A percentile compares a stretch with the other conserved stretches of the same genome.
phyloP scores from a whole-genome alignment of 208 protist species.

The Trypanosoma mega region DNA sequence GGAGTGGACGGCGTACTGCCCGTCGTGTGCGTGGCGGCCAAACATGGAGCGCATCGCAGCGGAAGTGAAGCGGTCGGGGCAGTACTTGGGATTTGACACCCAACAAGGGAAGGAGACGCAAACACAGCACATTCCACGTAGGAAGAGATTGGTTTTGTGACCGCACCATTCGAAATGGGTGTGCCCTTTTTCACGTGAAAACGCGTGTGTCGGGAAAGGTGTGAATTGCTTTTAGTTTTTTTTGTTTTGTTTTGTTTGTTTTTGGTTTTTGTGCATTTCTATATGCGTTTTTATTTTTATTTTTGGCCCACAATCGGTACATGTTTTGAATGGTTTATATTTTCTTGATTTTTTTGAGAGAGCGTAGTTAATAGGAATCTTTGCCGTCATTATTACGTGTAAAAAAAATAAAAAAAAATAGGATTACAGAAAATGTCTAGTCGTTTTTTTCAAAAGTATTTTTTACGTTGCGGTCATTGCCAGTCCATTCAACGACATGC shows the following conservation, averaged over 20 bases:
- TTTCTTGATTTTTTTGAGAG: conserved; percentile 9
- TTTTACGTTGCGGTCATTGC: conserved; percentile 72
- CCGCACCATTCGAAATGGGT: not conserved
- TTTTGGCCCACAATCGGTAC: not conserved
- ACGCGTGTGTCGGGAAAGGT: no score
- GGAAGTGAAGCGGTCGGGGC: conserved; percentile 35
- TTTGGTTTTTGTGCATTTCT: not conserved
- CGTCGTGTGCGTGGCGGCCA: conserved; percentile 56
- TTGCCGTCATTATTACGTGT: no score
- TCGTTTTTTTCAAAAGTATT: conserved; percentile 81
- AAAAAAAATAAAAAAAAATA: not conserved
- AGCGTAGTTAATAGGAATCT: no score
- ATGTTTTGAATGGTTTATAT: conserved; percentile 8
- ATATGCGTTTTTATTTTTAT: conserved; percentile 5
- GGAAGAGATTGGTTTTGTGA: conserved; percentile 52
- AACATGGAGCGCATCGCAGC: conserved; percentile 51
- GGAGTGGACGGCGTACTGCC: conserved; percentile 60
- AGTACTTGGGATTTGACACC: conserved; percentile 63
- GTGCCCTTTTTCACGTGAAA: no score
- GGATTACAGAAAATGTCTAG: conserved; percentile 48
- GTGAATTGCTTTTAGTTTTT: not conserved
- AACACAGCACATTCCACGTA: conserved; percentile 40
- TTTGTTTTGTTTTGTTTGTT: conserved; percentile 1
- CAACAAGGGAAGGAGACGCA: not conserved
- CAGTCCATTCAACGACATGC: conserved; percentile 58